phyloP scores from a whole-genome alignment of 2,329 filamentous ascomycete species.

The Exophiala calicioides region DNA sequence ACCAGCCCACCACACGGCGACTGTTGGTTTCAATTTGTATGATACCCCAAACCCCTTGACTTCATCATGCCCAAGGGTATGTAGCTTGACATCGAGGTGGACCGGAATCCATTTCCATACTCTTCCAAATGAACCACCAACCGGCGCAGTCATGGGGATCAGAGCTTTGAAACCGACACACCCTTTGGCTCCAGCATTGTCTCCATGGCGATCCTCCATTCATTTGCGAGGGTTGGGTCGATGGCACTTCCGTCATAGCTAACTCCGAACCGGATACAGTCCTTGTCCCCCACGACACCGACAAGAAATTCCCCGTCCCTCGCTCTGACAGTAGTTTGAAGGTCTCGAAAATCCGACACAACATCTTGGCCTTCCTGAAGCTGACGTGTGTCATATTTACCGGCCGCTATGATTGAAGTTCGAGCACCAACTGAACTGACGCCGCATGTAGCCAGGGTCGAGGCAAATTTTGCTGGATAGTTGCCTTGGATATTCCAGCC shows the following conservation, averaged over 20 bases:
- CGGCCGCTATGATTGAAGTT: conserved; percentile 18
- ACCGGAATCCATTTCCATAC: too few species aligned
- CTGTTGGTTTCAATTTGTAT: too few species aligned
- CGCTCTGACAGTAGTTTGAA: conserved; percentile 24
- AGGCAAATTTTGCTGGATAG: conserved; percentile 16
- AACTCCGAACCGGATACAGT: conserved; percentile 19
- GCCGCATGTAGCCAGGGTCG: conserved; percentile 23
- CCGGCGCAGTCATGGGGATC: too few species aligned
- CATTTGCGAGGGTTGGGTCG: conserved; percentile 19
- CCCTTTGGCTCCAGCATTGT: conserved; percentile 19
- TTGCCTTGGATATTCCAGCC: conserved; percentile 25
- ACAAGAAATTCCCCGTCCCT: conserved; percentile 29
- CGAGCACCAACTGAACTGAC: conserved; percentile 29
- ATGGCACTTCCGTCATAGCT: conserved; percentile 28
- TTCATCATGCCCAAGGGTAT: too few species aligned
- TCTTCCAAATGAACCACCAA: too few species aligned
- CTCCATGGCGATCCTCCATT: conserved; percentile 28
- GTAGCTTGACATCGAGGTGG: too few species aligned
- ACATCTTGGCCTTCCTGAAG: conserved; percentile 9
- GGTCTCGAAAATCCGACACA: conserved; percentile 22
- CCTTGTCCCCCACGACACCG: conserved; percentile 22
- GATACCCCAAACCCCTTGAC: too few species aligned
- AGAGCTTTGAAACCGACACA: neutral
- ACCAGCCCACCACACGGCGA: too few species aligned
- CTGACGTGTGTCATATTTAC: conserved; percentile 20